Evolutionary conservation across 495 filamentous ascomycete species (phyloP), one percentile per base, ranked within the genome.

Genomic region (Rhypophila decipiens): DNA sequence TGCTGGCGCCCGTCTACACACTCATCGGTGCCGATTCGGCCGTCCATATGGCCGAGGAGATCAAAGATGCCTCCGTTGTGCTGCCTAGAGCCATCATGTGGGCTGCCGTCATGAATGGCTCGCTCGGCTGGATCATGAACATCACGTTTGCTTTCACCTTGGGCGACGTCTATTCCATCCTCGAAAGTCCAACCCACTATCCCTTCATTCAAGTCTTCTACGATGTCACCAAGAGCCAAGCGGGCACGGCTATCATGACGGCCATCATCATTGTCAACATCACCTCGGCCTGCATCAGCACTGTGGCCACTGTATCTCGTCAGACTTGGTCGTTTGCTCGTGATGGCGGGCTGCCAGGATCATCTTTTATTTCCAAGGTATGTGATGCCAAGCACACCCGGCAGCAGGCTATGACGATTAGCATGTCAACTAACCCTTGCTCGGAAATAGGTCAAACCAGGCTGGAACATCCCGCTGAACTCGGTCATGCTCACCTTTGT

Each of bases 301-400:
- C 70, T 18, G 56, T 77, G 3, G 77, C 79, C 3, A 72, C 76
- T 4, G 69, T 72, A 12, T 77, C 74, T 2, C 68, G 81, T 18
- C 70, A 77, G 39, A 65, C 65, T 11, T 84, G 76, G 74, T 69
- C 80, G 1, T 84, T 85, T 53, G 78, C 82, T 9, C 59, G 79
- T 5, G 81, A 85, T 55, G 59, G 70, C 12, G 81, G 78, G 10
- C 60, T 84, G 0, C 82, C 82, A 2, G 79, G 76, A 52, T 74
- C 72, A 11, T 50, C 53, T 2, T 70, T 72, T 50, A 73, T 82
- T 47, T 34, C 34, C 15, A 22, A 51, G 21, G 27, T 31, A 31
- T 7, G 27, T 31, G 27, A 31, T 31, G 27, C 13, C 7, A 31
- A 31, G 27, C 7, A 31, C 27, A 7, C 27, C 7, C n/a, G n/a